Evolutionary conservation across 1,284 basidiomycete species (phyloP).

Genomic region (Ustilago tritici): DNA sequence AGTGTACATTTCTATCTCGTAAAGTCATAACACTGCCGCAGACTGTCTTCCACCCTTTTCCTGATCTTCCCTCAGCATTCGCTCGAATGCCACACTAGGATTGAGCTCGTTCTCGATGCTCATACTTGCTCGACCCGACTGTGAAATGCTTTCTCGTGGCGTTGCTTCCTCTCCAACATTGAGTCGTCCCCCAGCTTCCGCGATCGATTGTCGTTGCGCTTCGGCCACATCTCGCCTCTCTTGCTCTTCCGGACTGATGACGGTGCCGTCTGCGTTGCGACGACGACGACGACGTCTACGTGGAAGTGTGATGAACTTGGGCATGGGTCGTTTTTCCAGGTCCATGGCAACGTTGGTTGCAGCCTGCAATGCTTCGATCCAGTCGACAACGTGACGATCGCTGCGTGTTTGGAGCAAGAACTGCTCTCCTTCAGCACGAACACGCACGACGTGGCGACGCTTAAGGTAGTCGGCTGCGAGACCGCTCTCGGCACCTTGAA

Average conservation of each 20-base stretch:
- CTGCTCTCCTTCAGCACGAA: slow-evolving; percentile 93
- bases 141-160: slow-evolving; percentile 27
- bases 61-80: slow-evolving; percentile 62
- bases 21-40: slow-evolving; percentile 34
- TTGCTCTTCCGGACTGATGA: slow-evolving; percentile 41
- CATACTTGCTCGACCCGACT: slow-evolving; percentile 29
- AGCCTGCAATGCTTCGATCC: slow-evolving; percentile 97
- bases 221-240: slow-evolving; percentile 62
- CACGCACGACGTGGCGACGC: slow-evolving; percentile 91
- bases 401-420: slow-evolving; percentile 92
- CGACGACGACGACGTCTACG: slow-evolving; percentile 62
- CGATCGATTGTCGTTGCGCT: slow-evolving; percentile 60
- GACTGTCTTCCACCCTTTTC: slow-evolving; percentile 32
- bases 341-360: slow-evolving; percentile 93
- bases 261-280: slow-evolving; percentile 43
- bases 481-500: slow-evolving; percentile 91
- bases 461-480: slow-evolving; percentile 95
- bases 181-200: slow-evolving; percentile 37
- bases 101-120: slow-evolving; percentile 49
- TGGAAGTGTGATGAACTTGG: slow-evolving; percentile 69
- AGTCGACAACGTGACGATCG: slow-evolving; percentile 86
- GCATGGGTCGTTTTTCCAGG: slow-evolving; percentile 80
- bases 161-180: slow-evolving; percentile 13
- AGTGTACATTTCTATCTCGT: slow-evolving; percentile 3
- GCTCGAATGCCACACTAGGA: slow-evolving; percentile 56